phyloP scores from a whole-genome alignment of 164 flowering plant genomes.

The Warburgia ugandensis region DNA sequence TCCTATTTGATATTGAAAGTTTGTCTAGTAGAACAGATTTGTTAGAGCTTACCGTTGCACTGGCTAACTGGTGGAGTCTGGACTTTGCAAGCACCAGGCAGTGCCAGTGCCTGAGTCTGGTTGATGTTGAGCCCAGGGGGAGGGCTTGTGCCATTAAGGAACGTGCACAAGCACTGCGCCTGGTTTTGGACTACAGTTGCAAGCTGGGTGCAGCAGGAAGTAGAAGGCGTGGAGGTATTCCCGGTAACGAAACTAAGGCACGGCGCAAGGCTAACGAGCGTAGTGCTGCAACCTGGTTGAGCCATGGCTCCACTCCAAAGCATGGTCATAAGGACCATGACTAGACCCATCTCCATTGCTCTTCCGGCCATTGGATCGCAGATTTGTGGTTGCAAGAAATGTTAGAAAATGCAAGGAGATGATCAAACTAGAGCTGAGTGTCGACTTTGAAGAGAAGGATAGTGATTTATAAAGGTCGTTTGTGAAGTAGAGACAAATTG shows the following conservation, averaged over 20 bases:
- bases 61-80: slow-evolving; percentile 58
- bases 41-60: slow-evolving; percentile 40
- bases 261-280: slow-evolving; percentile 52
- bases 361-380: slow-evolving; percentile 31
- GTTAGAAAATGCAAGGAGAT: too few relatives aligned
- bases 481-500: too few relatives aligned
- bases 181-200: slow-evolving; percentile 45
- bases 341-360: slow-evolving; percentile 18
- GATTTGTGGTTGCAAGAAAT: too few relatives aligned
- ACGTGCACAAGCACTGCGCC: slow-evolving; percentile 61
- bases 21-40: too few relatives aligned
- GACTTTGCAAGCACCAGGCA: slow-evolving; percentile 74
- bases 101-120: slow-evolving; percentile 56
- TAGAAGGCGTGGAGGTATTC: slow-evolving; percentile 56
- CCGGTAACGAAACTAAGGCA: slow-evolving; percentile 68
- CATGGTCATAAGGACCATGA: slow-evolving; percentile 19
- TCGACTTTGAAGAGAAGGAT: too few relatives aligned
- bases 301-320: slow-evolving; percentile 39
- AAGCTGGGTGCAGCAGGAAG: slow-evolving; percentile 68
- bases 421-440: too few relatives aligned
- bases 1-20: background rate
- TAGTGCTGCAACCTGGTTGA: slow-evolving; percentile 51
- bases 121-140: slow-evolving; percentile 51
- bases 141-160: slow-evolving; percentile 39
- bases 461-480: too few relatives aligned